phyloP scores from a whole-genome alignment of 2,329 filamentous ascomycete genomes.

The Myriosclerotinia duriaeana region DNA sequence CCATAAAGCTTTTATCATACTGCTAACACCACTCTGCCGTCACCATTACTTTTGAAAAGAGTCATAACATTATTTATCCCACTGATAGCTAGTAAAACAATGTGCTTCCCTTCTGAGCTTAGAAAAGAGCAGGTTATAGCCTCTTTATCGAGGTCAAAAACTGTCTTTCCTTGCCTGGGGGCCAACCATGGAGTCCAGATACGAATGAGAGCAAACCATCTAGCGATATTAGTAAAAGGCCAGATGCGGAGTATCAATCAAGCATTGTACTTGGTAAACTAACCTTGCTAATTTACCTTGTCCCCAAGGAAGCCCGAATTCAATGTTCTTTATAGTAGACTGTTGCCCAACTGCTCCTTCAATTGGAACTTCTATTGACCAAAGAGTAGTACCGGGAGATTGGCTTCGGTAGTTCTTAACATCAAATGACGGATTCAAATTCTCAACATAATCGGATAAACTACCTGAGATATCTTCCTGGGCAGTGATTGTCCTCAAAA shows the following conservation, averaged over 20 bases:
- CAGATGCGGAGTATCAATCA: neutral
- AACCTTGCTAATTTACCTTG: slow-evolving; percentile 39
- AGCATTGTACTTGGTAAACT: slow-evolving; percentile 9
- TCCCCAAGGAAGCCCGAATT: slow-evolving; percentile 41
- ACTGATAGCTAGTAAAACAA: slow-evolving; percentile 77
- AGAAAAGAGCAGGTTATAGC: slow-evolving; percentile 78
- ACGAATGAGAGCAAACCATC: slow-evolving; percentile 81
- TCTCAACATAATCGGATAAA: slow-evolving; percentile 52
- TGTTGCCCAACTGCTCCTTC: slow-evolving; percentile 54
- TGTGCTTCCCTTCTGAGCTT: slow-evolving; percentile 65
- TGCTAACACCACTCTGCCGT: slow-evolving; percentile 67
- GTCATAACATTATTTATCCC: slow-evolving; percentile 70
- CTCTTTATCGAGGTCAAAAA: slow-evolving; percentile 71
- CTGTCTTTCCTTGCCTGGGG: slow-evolving; percentile 73
- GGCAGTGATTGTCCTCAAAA: slow-evolving; percentile 48
- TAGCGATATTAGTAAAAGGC: slow-evolving; percentile 36
- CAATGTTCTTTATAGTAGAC: slow-evolving; percentile 52
- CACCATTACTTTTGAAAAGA: slow-evolving; percentile 61
- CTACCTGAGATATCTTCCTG: slow-evolving; percentile 32
- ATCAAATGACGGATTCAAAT: slow-evolving; percentile 56
- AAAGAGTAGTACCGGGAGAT: slow-evolving; percentile 66
- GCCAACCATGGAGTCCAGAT: slow-evolving; percentile 83
- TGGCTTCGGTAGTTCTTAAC: slow-evolving; percentile 60
- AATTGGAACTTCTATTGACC: slow-evolving; percentile 62
- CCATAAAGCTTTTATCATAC: slow-evolving; percentile 44